phyloP scores from a whole-genome alignment of 352 stramenopile species.

The Thraustochytrium sp. region DNA sequence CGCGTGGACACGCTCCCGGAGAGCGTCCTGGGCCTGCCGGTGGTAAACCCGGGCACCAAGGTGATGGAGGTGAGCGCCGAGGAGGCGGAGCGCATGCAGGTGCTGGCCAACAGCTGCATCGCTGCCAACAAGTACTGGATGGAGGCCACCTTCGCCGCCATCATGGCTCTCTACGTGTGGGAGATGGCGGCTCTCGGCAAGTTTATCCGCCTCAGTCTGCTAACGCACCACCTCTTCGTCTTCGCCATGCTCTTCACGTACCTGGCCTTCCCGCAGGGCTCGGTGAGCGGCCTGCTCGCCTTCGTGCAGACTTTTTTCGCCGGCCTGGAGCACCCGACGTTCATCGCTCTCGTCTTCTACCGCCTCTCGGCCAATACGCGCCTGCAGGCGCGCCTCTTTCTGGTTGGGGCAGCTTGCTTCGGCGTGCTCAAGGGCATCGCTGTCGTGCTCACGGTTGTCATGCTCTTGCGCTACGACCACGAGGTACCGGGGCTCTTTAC shows the following conservation, averaged over 20 bases:
- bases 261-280: not conserved
- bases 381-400: not conserved
- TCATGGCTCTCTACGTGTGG: not conserved
- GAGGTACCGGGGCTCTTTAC: not conserved
- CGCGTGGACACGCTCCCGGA: not conserved
- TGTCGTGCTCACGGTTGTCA: not conserved
- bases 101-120: not conserved
- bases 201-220: not conserved
- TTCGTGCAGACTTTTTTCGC: not conserved
- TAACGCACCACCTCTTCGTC: not conserved
- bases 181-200: not conserved
- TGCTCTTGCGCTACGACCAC: not conserved
- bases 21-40: not conserved
- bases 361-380: not conserved
- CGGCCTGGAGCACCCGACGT: not conserved
- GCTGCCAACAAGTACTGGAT: not conserved
- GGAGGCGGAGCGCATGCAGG: not conserved
- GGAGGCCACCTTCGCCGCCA: not conserved
- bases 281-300: not conserved
- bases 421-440: not conserved
- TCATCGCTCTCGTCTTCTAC: not conserved
- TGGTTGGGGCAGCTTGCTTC: not conserved
- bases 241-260: not conserved
- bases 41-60: not conserved
- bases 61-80: not conserved